phyloP scores from a whole-genome alignment of 306 rosid genomes.

The Rosa lucieae region DNA sequence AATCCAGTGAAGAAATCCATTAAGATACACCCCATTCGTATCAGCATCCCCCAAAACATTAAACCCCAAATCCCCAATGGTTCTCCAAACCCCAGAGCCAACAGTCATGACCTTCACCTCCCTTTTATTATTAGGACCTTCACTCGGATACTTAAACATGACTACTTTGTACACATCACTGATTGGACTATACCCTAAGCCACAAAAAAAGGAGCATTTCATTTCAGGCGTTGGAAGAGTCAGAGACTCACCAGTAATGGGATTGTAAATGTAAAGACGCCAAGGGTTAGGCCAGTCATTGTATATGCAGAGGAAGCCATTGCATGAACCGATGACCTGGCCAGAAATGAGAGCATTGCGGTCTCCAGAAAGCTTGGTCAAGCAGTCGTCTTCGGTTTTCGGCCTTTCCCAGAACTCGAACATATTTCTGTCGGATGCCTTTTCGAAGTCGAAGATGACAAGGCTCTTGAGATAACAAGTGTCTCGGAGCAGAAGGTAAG shows the following conservation, averaged over 20 bases:
- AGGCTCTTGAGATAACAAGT: neutral
- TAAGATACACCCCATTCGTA: neutral
- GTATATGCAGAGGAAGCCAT: neutral
- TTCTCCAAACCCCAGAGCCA: neutral
- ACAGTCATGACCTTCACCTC: neutral
- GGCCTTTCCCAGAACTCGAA: too few relatives aligned
- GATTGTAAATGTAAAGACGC: neutral
- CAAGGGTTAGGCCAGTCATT: neutral
- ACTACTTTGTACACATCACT: neutral
- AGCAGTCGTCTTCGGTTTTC: too few relatives aligned
- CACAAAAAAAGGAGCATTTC: neutral
- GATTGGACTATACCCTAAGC: neutral
- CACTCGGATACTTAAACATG: neutral
- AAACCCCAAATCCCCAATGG: neutral
- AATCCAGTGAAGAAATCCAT: neutral
- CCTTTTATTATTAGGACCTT: neutral
- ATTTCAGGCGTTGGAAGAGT: neutral
- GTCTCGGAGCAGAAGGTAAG: neutral
- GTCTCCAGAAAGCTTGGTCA: neutral
- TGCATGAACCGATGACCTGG: neutral
- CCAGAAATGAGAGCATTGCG: neutral
- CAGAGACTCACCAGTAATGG: neutral
- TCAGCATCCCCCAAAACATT: too few relatives aligned
- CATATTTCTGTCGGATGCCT: neutral
- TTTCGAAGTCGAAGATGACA: neutral